Base-by-base conservation (phyloP, 441 rosid genomes). In the Theobroma grandiflorum region DNA sequence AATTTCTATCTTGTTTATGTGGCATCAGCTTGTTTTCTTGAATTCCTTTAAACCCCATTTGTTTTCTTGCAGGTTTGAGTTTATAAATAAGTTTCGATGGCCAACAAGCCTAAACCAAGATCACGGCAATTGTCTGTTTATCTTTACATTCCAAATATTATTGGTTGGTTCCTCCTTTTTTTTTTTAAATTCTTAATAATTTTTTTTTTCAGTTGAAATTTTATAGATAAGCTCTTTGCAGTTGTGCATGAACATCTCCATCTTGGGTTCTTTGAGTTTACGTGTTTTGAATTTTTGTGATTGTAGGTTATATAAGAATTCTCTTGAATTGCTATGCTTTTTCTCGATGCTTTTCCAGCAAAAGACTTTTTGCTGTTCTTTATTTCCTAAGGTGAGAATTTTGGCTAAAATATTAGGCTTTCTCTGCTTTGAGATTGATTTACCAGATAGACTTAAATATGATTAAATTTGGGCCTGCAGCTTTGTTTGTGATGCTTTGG, bases 401-500 rank as follows among this genome's bases (percentile, higher is more conserved):
- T 33, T 20, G 20, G 40, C 59, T 18, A 16, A 8, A 22, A 11
- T 42, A 7, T 18, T 15, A 26, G 53, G 53, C 47, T 70, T 83
- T 22, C 3, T 85, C 58, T 37, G 50, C 2, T 68, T 64, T 38
- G 22, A 1, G 26, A 6, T 15, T 81, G 47, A 40, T 18, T 2
- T 59, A 47, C 8, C 35, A 22, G 45, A 18, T 15, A 58, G 72
- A 9, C 22, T 79, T 57, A 77, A 73, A 77, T 85, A 38, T 69
- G 78, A 18, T 63, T 76, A 8, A 31, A 76, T 81, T 57, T 80
- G 53, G 68, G 50, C 38, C 87, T 80, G 82, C 92, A 96, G 99
- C 89, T 96, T 96, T 88, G 97, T 94, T 43, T 96, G 99, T 82
- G 99, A 96, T 82, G 99, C 93, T 38, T 84, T 96, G 77, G 99